Evolutionary conservation across 1,284 basidiomycete species (phyloP).

Genomic region (Ganoderma meredithae): DNA sequence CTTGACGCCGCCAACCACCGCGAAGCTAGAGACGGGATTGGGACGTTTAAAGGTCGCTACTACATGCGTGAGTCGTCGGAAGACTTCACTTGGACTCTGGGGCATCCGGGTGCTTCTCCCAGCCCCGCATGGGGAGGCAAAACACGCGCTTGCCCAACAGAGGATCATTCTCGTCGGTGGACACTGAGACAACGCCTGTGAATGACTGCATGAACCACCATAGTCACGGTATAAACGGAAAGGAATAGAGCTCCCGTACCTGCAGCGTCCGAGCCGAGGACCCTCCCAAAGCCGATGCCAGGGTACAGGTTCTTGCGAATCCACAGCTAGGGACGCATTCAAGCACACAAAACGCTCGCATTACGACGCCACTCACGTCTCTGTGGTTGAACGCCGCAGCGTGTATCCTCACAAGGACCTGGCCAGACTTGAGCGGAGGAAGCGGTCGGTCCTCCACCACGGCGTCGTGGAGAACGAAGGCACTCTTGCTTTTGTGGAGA

Average conservation of each 20-base stretch:
- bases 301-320: conserved; percentile 78
- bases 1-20: conserved; percentile 64
- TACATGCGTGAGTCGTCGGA: conserved; percentile 9
- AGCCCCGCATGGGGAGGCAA: conserved; percentile 77
- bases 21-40: conserved; percentile 49
- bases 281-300: conserved; percentile 62
- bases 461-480: conserved; percentile 59
- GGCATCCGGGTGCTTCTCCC: conserved; percentile 67
- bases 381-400: conserved; percentile 84
- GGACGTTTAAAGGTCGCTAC: neutral
- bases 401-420: conserved; percentile 70
- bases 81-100: conserved; percentile 55
- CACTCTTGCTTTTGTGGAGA: conserved; percentile 47
- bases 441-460: conserved; percentile 57
- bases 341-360: too few relatives aligned
- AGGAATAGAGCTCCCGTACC: conserved; percentile 49
- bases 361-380: conserved; percentile 60
- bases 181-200: conserved; percentile 68
- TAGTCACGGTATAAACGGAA: too few relatives aligned
- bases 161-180: conserved; percentile 57
- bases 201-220: neutral
- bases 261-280: conserved; percentile 79
- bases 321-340: conserved; percentile 62
- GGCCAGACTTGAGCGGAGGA: conserved; percentile 56
- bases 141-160: conserved; percentile 77